Evolutionary conservation across 2,329 filamentous ascomycete genomes (phyloP), one percentile per base, ranked within the genome.

Genomic region (Ceratocystis harringtonii): DNA sequence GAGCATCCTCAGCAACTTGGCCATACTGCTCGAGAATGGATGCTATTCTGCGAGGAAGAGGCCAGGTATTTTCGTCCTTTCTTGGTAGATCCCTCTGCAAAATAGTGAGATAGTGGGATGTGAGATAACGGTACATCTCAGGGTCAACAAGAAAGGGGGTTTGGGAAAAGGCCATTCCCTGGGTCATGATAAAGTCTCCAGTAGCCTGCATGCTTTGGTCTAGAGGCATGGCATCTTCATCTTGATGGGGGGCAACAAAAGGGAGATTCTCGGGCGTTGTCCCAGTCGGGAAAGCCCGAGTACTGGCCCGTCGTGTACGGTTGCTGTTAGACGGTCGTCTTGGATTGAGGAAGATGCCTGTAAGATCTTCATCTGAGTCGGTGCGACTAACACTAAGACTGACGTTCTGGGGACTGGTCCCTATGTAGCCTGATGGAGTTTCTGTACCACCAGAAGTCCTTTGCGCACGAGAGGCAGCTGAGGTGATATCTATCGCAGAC

Each of bases 321-420:
- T 44, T 65, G 2, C 45, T 30, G 36, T 41, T 45, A 25, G 45
- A 32, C 17, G 66, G 60, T 28, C 58, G 48, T 57, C 65, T 60
- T 10, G 61, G 63, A 22, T 67, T 67, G 1, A 86, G 73, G 70
- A 87, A 86, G 67, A 78, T 84, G 2, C 80, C 81, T 5, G 85
- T 76, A 0, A 82, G 81, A 63, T 87, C 84, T 68, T 86, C 84
- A 70, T 87, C 84, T 0, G 84, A 87, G 69, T 86, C 84, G 69
- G 83, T 86, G 58, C 79, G 79, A 69, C 81, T 85, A 64, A 81
- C 77, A 69, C 80, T 82, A 25, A 84, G 74, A 70, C 79, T 76
- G 4, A 79, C 78, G 0, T 77, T 76, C 17, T 75, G 77, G 1
- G 80, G 78, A 63, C 77, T 82, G 0, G 81, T 78, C 66, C 77